Evolutionary conservation across 2,329 filamentous ascomycete species (phyloP), one percentile per base, ranked within the genome.

Genomic region (Colletotrichum sojae): DNA sequence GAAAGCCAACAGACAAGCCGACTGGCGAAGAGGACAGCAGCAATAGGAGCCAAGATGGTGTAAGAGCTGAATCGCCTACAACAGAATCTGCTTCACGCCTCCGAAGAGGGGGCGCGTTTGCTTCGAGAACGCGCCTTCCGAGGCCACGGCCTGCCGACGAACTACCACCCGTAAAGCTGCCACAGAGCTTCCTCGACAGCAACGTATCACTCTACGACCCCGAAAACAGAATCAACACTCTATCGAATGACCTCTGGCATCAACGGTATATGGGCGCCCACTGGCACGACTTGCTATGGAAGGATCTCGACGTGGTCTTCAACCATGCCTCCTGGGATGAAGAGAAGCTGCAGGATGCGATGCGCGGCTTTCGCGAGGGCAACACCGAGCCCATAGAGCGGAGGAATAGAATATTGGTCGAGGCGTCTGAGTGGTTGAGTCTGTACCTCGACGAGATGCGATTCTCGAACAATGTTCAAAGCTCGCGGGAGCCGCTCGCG

Each of bases 181-280:
- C 90, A 0, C 78, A 83, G 64, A 86, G 83, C 78, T 92, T 92
- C 70, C 77, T 89, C 61, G 78, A 85, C 46, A 77, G 81, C 20
- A 86, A 86, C 63, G 83, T 92, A 31, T 76, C 76, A 54, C 73
- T 83, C 10, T 74, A 77, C 36, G 77, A 83, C 81, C 70, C 62
- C 60, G 62, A 63, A 71, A 52, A 72, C 67, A 63, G 69, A 40
- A 53, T 55, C 61, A 48, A 70, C 63, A 72, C 69, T 70, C 72
- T 74, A 18, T 70, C 69, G 3, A 66, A 66, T n/a, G 71, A 72
- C 27, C 60, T 69, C 4, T 72, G 69, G 64, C 65, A 72, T 39
- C 57, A 54, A 12, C 62, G 71, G 16, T 71, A 72, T 25, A 71
- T 72, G 53, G 71, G 71, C 45, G 62, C 65, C 27, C 65, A 59